Percentiles rank a stretch among this genome's conserved stretches.
Evolutionary conservation across 306 rosid species (phyloP).

Genomic region (Prosopis cineraria): DNA sequence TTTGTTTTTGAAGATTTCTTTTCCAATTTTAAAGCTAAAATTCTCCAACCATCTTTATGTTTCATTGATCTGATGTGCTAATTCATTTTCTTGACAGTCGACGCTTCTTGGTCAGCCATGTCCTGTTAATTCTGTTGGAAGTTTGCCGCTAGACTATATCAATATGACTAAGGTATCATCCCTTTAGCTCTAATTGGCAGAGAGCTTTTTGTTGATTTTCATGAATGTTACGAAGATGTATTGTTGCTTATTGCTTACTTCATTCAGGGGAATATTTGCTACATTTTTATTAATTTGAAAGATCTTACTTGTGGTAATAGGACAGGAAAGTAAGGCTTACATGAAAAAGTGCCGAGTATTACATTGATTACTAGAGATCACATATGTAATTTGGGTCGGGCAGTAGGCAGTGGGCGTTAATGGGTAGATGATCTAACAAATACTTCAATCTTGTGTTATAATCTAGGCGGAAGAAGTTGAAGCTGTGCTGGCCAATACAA

Average conservation of each 20-base stretch:
- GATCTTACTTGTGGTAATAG: slow-evolving; percentile 21
- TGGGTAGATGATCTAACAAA: slow-evolving; percentile 27
- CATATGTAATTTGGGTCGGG: slow-evolving; percentile 1
- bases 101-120: slow-evolving; percentile 85
- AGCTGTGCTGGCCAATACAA: slow-evolving; percentile 81
- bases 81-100: slow-evolving; percentile 61
- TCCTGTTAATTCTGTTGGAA: slow-evolving; percentile 89
- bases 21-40: slow-evolving; percentile 18
- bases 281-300: slow-evolving; percentile 6
- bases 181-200: slow-evolving; percentile 31
- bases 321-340: slow-evolving; percentile 17
- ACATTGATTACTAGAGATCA: not conserved
- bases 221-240: slow-evolving; percentile 1
- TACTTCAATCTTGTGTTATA: slow-evolving; percentile 28
- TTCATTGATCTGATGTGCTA: slow-evolving; percentile 43
- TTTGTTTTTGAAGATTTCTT: slow-evolving; percentile 9
- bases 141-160: slow-evolving; percentile 76
- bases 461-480: slow-evolving; percentile 78
- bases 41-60: slow-evolving; percentile 20
- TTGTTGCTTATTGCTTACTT: slow-evolving; percentile 25
- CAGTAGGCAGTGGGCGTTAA: not conserved
- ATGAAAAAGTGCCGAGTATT: not conserved
- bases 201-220: slow-evolving; percentile 11
- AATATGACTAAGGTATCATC: slow-evolving; percentile 66
- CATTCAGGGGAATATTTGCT: slow-evolving; percentile 21